These are phyloP conservation scores for Petunia axillaris DNA, from an alignment of 257 asterid genomes.

Conservation along the genomic window DNA sequence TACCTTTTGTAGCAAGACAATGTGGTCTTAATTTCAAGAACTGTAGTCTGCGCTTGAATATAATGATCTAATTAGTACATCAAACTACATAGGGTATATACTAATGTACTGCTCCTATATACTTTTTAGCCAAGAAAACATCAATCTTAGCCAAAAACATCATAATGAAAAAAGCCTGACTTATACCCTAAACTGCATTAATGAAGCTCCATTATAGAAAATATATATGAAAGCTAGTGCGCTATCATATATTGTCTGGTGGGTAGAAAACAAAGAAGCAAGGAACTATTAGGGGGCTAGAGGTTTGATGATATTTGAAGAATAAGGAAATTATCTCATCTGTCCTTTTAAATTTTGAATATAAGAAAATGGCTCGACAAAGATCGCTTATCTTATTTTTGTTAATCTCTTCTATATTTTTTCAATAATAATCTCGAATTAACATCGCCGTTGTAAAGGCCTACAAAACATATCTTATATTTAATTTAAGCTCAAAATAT, in stretches of 20 bases:
- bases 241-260: not conserved
- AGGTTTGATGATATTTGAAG: not conserved
- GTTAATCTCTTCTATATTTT: no score
- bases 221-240: not conserved
- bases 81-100: not conserved
- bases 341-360: no score
- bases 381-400: no score
- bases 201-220: not conserved
- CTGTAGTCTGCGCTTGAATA: no score
- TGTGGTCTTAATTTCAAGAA: slow-evolving; percentile 6
- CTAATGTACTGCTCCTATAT: not conserved
- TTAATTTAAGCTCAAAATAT: not conserved
- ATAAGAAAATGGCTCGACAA: no score
- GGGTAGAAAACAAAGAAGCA: slow-evolving; percentile 10
- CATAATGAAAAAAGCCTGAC: not conserved
- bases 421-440: no score
- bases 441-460: no score
- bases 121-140: not conserved
- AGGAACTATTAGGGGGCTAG: not conserved
- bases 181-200: not conserved
- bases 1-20: slow-evolving; percentile 18
- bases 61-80: not conserved
- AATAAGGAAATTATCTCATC: no score
- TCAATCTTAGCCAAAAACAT: not conserved
- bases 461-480: not conserved